A percentile compares a stretch with the other conserved stretches of the same genome.
Evolutionary conservation across 352 stramenopile species (phyloP).

Genomic region (Globisporangium carolinianum): DNA sequence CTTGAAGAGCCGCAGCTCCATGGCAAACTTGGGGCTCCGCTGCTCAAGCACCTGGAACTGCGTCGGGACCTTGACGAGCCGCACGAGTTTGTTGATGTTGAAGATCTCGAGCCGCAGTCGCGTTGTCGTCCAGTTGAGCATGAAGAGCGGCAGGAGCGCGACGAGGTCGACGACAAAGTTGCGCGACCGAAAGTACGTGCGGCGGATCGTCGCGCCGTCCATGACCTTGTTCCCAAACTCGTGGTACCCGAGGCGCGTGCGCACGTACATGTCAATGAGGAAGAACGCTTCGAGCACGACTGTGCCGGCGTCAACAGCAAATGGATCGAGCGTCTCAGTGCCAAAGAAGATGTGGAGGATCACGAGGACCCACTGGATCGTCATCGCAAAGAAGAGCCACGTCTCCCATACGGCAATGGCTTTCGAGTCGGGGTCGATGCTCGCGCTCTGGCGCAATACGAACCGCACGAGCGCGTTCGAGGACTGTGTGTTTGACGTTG

Average conservation of each 20-base stretch:
- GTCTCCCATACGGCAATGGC: conserved; percentile 32
- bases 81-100: conserved; percentile 48
- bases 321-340: conserved; percentile 12
- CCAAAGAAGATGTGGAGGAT: conserved; percentile 37
- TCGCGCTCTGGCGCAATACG: conserved; percentile 2
- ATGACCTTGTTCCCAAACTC: conserved; percentile 55
- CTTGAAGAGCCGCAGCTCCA: conserved; percentile 44
- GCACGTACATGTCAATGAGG: conserved; percentile 35
- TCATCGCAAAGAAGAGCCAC: conserved; percentile 38
- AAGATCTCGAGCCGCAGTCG: conserved; percentile 24
- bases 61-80: conserved; percentile 36
- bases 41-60: conserved; percentile 36
- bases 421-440: conserved; percentile 32
- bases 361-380: conserved; percentile 33
- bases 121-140: conserved; percentile 26
- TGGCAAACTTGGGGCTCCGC: conserved; percentile 33
- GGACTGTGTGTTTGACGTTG: neutral
- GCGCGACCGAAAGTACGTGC: conserved; percentile 26
- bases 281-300: conserved; percentile 35
- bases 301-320: conserved; percentile 16
- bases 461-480: conserved; percentile 5
- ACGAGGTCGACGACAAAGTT: conserved; percentile 34
- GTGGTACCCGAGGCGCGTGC: conserved; percentile 32
- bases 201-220: conserved; percentile 23
- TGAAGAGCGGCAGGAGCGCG: conserved; percentile 29